Evolutionary conservation across 345 rosid genomes (phyloP), one percentile per base, ranked within the genome.

Genomic region (Luvunga scandens): DNA sequence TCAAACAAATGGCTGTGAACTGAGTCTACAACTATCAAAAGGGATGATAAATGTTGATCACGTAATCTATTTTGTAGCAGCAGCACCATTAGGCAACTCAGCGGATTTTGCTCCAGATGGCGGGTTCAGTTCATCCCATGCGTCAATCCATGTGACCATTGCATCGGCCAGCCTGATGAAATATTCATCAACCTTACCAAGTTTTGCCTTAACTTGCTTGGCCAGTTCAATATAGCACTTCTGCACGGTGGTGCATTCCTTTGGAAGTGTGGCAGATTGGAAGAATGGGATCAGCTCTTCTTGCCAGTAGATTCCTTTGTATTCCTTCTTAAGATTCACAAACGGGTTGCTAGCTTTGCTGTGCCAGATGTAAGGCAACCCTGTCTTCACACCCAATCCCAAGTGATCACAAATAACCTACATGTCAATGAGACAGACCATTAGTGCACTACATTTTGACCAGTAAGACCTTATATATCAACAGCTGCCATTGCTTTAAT

Each of bases 341-440:
- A 93, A 93, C 0, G 98, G 98, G 84, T 92, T 93, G 86, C 98
- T 93, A 1, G 97, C 97, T 79, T 93, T 93, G 95, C 98, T 92
- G 90, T 93, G 98, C 89, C 87, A 93, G 78, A 94, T 90, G 90
- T 94, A 94, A 1, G 98, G 98, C 78, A 94, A 72, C 56, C 98
- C 98, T 0, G 98, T 92, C 88, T 94, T 94, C 82, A 94, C 95
- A 78, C 98, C 98, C 57, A 81, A 77, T 39, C 97, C 94, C 77
- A 94, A 81, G 86, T 94, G 98, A 78, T 94, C 98, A 42, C 94
- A 90, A 14, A 94, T 90, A 71, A 94, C 98, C 98, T 93, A 71
- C 7, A 66, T 4, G 9, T 7, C 45, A 73, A 78, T 28, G 5
- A 71, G 25, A 59, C 2, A 2, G 1, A 14, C 12, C 27, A 62